phyloP scores from a whole-genome alignment of 2,329 filamentous ascomycete genomes.

The Tolypocladium ophioglossoides region DNA sequence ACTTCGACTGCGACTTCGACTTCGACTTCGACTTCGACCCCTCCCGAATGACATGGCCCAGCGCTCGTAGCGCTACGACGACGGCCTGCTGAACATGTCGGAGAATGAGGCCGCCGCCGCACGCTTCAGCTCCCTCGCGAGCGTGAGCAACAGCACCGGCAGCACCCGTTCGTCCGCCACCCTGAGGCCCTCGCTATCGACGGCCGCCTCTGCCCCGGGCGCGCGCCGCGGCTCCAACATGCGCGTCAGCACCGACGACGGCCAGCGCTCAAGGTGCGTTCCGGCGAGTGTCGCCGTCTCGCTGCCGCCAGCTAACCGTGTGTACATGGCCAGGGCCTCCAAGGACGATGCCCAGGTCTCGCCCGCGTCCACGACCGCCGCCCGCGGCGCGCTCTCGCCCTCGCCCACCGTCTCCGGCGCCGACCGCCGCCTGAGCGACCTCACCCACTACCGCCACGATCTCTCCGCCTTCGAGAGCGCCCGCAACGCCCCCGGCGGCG shows the following conservation, averaged over 20 bases:
- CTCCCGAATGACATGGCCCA: conserved; percentile 18
- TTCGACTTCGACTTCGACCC: conserved; percentile 2
- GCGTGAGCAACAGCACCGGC: conserved; percentile 43
- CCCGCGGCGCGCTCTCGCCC: conserved; percentile 35
- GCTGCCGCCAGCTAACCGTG: neutral
- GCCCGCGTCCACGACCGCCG: conserved; percentile 33
- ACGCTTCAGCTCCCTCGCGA: conserved; percentile 41
- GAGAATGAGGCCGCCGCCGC: conserved; percentile 50
- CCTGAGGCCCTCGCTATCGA: conserved; percentile 36
- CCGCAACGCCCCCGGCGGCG: conserved; percentile 39
- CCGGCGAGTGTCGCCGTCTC: conserved; percentile 4
- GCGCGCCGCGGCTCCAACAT: conserved; percentile 13
- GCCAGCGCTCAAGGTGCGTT: conserved; percentile 27
- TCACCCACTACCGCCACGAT: conserved; percentile 62
- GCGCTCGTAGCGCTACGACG: conserved; percentile 13
- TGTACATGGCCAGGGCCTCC: conserved; percentile 11
- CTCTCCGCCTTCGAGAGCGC: conserved; percentile 55
- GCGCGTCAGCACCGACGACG: conserved; percentile 31
- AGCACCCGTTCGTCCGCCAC: conserved; percentile 60
- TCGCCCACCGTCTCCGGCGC: conserved; percentile 32
- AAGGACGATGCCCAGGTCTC: conserved; percentile 36
- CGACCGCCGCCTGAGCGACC: conserved; percentile 48
- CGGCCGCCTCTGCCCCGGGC: conserved; percentile 17
- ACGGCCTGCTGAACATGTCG: conserved; percentile 48
- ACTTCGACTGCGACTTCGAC: neutral